Evolutionary conservation across 768 basidiomycete species (phyloP).

Genomic region (Phlegmacium glaucopus): DNA sequence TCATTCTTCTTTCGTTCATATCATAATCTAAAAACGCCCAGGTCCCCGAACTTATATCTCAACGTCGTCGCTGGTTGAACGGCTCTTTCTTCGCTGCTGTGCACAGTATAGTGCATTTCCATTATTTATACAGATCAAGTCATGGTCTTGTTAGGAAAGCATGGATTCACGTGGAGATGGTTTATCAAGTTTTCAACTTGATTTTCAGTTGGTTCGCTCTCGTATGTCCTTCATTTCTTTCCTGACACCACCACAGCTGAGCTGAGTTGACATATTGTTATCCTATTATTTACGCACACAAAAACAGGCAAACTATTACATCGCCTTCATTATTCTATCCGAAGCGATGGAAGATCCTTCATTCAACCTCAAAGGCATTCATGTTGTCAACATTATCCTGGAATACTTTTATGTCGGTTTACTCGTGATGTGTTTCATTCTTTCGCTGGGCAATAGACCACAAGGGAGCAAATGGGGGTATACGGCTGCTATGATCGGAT

Average conservation of each 20-base stretch:
- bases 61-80: slow-evolving; percentile 95
- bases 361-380: slow-evolving; percentile 59
- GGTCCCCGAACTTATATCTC: slow-evolving; percentile 92
- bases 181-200: slow-evolving; percentile 88
- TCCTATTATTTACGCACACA: neutral
- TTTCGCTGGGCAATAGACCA: slow-evolving; percentile 87
- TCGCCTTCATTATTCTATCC: slow-evolving; percentile 79
- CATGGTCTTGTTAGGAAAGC: slow-evolving; percentile 81
- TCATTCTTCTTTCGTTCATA: neutral
- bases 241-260: too few species aligned
- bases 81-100: slow-evolving; percentile 98
- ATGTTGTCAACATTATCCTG: slow-evolving; percentile 72
- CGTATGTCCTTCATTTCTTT: slow-evolving; percentile 31
- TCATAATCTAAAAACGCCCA: slow-evolving; percentile 20
- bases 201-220: slow-evolving; percentile 92
- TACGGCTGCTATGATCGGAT: slow-evolving; percentile 81
- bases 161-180: slow-evolving; percentile 92
- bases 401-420: slow-evolving; percentile 88
- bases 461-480: slow-evolving; percentile 89
- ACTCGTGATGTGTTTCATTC: slow-evolving; percentile 82
- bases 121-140: slow-evolving; percentile 90
- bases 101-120: slow-evolving; percentile 89
- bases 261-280: too few species aligned
- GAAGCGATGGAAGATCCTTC: slow-evolving; percentile 66
- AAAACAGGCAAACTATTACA: slow-evolving; percentile 81